Percentiles rank a stretch among this genome's conserved stretches.
These are phyloP conservation scores for Phanerochaete sordida DNA, from an alignment of 768 basidiomycete genomes.

Conservation along the genomic window DNA sequence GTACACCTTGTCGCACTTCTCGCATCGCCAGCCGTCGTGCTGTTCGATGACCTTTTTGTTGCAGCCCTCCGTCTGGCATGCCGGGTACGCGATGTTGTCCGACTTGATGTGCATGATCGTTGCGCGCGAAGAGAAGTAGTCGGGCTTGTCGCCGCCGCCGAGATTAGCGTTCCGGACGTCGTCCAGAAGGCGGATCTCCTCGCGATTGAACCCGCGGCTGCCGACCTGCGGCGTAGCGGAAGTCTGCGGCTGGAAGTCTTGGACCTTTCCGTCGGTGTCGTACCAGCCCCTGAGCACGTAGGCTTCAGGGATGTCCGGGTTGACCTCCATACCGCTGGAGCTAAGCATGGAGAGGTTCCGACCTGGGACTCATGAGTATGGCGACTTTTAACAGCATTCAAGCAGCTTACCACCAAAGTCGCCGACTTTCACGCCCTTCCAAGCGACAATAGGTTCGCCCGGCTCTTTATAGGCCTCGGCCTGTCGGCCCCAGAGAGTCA, in stretches of 20 bases:
- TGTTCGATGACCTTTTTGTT: slow-evolving; percentile 84
- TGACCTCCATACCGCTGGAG: slow-evolving; percentile 75
- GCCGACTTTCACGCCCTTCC: slow-evolving; percentile 91
- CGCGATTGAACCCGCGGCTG: slow-evolving; percentile 54
- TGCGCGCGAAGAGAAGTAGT: slow-evolving; percentile 77
- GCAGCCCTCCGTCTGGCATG: slow-evolving; percentile 76
- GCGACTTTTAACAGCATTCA: background rate
- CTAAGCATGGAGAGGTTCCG: slow-evolving; percentile 82
- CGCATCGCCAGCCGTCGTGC: slow-evolving; percentile 81
- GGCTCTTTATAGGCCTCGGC: slow-evolving; percentile 74
- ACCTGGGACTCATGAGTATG: slow-evolving; percentile 37
- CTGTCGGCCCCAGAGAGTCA: slow-evolving; percentile 96
- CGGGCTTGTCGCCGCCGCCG: slow-evolving; percentile 72
- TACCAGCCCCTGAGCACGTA: slow-evolving; percentile 91
- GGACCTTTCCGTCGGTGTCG: slow-evolving; percentile 60
- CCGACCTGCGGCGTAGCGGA: slow-evolving; percentile 40
- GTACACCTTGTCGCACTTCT: slow-evolving; percentile 81
- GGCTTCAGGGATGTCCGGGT: slow-evolving; percentile 91
- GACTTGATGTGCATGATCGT: slow-evolving; percentile 86
- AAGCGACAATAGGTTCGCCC: slow-evolving; percentile 74
- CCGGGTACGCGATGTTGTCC: slow-evolving; percentile 84
- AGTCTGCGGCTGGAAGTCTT: slow-evolving; percentile 67
- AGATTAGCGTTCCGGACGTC: slow-evolving; percentile 78
- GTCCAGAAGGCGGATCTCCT: slow-evolving; percentile 66
- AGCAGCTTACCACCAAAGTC: slow-evolving; percentile 75